phyloP scores from a whole-genome alignment of 2,329 filamentous ascomycete species.

The Xylaria sp. region DNA sequence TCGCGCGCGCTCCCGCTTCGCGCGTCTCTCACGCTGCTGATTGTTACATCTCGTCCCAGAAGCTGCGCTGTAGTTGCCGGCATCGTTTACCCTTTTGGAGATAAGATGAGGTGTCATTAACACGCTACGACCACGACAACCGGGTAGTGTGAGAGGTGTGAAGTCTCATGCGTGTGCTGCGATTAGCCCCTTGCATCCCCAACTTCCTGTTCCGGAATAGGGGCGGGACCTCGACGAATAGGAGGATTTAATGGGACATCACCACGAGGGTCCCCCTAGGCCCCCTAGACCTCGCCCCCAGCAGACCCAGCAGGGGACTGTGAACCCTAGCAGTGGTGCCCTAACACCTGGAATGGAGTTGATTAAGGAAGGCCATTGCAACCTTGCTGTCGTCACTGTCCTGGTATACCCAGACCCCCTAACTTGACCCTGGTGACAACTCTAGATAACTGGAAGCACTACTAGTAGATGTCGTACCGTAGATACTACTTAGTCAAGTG shows the following conservation, averaged over 20 bases:
- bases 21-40: not conserved
- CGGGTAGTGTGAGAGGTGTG: not conserved
- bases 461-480: too few relatives aligned
- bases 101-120: slow-evolving; percentile 26
- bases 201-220: slow-evolving; percentile 41
- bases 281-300: too few relatives aligned
- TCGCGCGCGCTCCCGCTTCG: not conserved
- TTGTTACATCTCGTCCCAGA: slow-evolving; percentile 21
- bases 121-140: not conserved
- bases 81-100: slow-evolving; percentile 18
- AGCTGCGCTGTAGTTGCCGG: slow-evolving; percentile 2
- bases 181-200: slow-evolving; percentile 37
- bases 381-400: slow-evolving; percentile 9
- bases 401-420: too few relatives aligned
- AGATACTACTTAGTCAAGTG: slow-evolving; percentile 13
- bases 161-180: slow-evolving; percentile 25
- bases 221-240: slow-evolving; percentile 30
- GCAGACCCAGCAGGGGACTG: slow-evolving; percentile 26
- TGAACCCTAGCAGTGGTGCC: not conserved
- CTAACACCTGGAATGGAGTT: slow-evolving; percentile 17
- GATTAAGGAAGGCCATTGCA: slow-evolving; percentile 7
- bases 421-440: slow-evolving; percentile 20
- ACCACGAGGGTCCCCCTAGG: slow-evolving; percentile 15
- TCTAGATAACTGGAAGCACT: slow-evolving; percentile 14
- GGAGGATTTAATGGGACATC: slow-evolving; percentile 20